These are phyloP conservation scores for Solanum gracilifrons DNA, from an alignment of 257 asterid species.

Conservation along the genomic window DNA sequence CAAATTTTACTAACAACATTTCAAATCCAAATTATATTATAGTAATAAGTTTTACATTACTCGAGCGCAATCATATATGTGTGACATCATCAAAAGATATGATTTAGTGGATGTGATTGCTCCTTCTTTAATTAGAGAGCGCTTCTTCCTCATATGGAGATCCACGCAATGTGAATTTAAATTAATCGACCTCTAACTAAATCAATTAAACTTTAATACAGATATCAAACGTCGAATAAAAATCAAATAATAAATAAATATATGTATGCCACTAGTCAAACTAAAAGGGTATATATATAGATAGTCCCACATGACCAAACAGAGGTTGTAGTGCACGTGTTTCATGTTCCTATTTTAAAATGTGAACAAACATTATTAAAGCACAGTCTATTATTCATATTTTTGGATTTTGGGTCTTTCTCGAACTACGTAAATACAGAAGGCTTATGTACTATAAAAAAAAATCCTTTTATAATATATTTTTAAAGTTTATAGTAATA, in stretches of 20 bases:
- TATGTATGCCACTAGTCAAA: background rate
- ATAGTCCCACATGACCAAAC: background rate
- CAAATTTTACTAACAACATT: too few species aligned
- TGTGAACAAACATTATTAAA: background rate
- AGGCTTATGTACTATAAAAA: background rate
- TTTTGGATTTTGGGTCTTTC: background rate
- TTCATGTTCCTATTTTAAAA: background rate
- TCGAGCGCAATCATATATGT: background rate
- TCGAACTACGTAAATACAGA: background rate
- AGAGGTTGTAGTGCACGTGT: background rate
- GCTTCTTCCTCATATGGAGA: too few species aligned
- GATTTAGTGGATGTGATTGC: background rate
- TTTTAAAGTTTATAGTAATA: background rate
- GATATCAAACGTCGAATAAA: too few species aligned
- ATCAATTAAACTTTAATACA: too few species aligned
- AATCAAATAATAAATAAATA: too few species aligned
- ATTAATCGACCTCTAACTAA: accelerated
- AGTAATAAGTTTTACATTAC: background rate
- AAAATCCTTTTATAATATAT: too few species aligned
- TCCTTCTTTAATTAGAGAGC: too few species aligned
- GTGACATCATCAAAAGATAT: too few species aligned
- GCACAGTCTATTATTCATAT: background rate
- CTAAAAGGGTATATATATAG: background rate
- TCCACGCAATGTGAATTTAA: accelerated
- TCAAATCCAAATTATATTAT: too few species aligned